Percentiles rank a stretch among this genome's conserved stretches.
These are phyloP conservation scores for Umbelopsis sp. DNA, from an alignment of 192 early-diverging fungal genomes.

Conservation along the genomic window DNA sequence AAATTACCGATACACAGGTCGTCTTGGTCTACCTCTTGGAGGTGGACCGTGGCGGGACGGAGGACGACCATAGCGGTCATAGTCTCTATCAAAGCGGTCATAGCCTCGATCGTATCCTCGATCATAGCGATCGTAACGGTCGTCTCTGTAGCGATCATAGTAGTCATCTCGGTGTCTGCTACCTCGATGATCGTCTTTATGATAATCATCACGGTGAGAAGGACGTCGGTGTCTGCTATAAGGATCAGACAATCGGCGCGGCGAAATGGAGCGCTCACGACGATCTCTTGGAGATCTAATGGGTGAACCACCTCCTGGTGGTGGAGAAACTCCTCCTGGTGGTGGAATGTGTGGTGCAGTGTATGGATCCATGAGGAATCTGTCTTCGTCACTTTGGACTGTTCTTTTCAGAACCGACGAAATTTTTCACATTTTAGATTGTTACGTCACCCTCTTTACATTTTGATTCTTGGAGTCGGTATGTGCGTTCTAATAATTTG, in stretches of 20 bases:
- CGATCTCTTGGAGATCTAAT: neutral
- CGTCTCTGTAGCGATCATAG: constrained; percentile 29
- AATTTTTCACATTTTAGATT: neutral
- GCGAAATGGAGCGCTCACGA: constrained; percentile 32
- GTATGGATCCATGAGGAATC: neutral
- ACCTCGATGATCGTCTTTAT: constrained; percentile 26
- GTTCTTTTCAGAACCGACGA: neutral
- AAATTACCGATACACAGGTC: constrained; percentile 48
- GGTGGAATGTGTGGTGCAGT: constrained; percentile 13
- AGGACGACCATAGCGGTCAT: constrained; percentile 41
- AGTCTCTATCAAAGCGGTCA: constrained; percentile 41
- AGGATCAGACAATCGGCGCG: constrained; percentile 16
- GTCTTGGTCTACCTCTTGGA: constrained; percentile 47
- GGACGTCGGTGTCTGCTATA: constrained; percentile 18
- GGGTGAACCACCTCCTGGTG: neutral
- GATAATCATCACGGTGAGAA: constrained; percentile 17
- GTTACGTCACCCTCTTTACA: no score
- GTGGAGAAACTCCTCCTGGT: neutral
- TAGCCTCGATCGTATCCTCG: constrained; percentile 39
- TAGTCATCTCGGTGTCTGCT: constrained; percentile 23
- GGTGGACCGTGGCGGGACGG: constrained; percentile 44
- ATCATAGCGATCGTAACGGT: constrained; percentile 29
- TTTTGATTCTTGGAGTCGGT: no score
- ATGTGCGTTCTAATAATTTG: no score
- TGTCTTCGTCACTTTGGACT: neutral